Percentiles rank a stretch among this genome's conserved stretches.
Evolutionary conservation across 1,284 basidiomycete species (phyloP).

Genomic region (Moesziomyces aphidis): DNA sequence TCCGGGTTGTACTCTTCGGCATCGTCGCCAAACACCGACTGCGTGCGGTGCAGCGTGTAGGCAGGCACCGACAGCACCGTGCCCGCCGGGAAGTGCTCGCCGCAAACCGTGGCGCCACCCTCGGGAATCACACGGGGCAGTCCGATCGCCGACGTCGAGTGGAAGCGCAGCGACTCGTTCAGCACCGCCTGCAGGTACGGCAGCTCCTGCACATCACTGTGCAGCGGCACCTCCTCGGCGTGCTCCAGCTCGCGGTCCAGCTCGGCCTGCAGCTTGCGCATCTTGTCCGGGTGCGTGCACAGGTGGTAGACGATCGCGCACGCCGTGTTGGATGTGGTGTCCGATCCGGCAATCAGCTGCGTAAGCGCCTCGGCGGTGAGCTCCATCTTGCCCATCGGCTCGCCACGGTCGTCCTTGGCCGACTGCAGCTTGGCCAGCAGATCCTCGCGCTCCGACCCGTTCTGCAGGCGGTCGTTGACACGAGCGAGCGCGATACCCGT

Average conservation of each 20-base stretch:
- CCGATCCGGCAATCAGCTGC: conserved; percentile 77
- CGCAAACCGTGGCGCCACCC: conserved; percentile 52
- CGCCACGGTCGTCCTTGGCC: conserved; percentile 81
- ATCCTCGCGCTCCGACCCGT: conserved; percentile 75
- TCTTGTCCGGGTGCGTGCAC: conserved; percentile 75
- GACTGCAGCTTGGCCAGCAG: conserved; percentile 82
- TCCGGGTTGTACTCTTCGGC: conserved; percentile 78
- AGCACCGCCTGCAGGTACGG: conserved; percentile 79
- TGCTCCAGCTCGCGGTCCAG: conserved; percentile 74
- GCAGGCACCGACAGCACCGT: conserved; percentile 70
- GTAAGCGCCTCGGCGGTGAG: conserved; percentile 86
- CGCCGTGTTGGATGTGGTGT: conserved; percentile 61
- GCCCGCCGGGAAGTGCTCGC: conserved; percentile 75
- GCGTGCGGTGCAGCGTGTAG: conserved; percentile 80
- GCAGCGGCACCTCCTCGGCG: conserved; percentile 55
- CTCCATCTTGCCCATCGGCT: conserved; percentile 81
- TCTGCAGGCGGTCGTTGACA: conserved; percentile 78
- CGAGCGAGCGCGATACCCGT: conserved; percentile 76
- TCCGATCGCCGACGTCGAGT: conserved; percentile 80
- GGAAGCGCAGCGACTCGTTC: conserved; percentile 82
- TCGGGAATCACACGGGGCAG: conserved; percentile 69
- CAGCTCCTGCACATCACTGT: conserved; percentile 54
- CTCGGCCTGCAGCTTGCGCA: conserved; percentile 80
- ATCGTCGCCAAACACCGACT: conserved; percentile 80
- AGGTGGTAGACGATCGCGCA: conserved; percentile 80